phyloP scores from a whole-genome alignment of 306 rosid species.

The Potentilla sterilis region DNA sequence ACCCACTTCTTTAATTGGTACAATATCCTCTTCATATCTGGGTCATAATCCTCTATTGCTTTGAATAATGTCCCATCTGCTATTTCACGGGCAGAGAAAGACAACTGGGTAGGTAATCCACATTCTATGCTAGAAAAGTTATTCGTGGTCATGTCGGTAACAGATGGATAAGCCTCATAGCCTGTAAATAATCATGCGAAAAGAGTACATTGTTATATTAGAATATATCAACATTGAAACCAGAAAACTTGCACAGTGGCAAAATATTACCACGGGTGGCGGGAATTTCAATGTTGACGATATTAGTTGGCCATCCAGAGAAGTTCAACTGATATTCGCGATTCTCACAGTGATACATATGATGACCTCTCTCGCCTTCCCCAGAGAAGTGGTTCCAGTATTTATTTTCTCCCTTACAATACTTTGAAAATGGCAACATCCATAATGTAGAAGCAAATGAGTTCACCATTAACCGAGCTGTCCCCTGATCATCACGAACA shows the following conservation, averaged over 20 bases:
- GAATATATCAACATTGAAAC: conserved; percentile 24
- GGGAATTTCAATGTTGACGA: conserved; percentile 90
- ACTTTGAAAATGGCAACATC: conserved; percentile 96
- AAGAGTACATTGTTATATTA: conserved; percentile 11
- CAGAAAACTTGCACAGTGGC: conserved; percentile 22
- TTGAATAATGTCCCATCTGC: conserved; percentile 93
- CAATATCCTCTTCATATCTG: conserved; percentile 78
- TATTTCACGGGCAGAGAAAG: conserved; percentile 95
- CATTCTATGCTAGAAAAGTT: conserved; percentile 85
- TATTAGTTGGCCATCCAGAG: conserved; percentile 95
- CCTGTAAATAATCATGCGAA: conserved; percentile 46
- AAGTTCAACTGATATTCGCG: conserved; percentile 50
- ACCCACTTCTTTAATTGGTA: conserved; percentile 79
- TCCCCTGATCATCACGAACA: conserved; percentile 75
- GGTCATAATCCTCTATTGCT: conserved; percentile 92
- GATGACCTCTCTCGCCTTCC: conserved; percentile 32
- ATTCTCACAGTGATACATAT: conserved; percentile 70
- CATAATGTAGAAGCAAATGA: conserved; percentile 89
- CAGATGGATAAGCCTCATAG: conserved; percentile 70
- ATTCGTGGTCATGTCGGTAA: conserved; percentile 47
- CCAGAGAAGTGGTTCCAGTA: conserved; percentile 69
- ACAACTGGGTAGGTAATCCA: conserved; percentile 82
- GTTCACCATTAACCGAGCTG: conserved; percentile 88
- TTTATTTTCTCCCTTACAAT: conserved; percentile 66
- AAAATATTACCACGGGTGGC: conserved; percentile 54